Evolutionary conservation across 2,329 filamentous ascomycete genomes (phyloP).

Genomic region (Myriosclerotinia scirpicola): DNA sequence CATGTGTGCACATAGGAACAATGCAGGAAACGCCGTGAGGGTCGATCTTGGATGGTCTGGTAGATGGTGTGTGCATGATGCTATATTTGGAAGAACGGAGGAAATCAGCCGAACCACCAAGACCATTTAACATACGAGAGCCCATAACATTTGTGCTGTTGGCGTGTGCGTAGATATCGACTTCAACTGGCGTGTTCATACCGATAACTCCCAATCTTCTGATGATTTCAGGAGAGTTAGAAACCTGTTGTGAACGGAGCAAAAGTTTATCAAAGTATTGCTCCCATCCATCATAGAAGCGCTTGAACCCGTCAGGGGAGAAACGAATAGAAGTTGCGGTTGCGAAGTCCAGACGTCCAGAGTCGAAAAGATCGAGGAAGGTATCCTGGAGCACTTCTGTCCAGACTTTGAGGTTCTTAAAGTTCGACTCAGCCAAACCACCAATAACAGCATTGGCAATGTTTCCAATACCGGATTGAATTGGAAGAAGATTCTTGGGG

Average conservation of each 20-base stretch:
- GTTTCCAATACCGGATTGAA: slow-evolving; percentile 89
- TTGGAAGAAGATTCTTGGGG: slow-evolving; percentile 72
- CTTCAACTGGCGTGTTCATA: slow-evolving; percentile 94
- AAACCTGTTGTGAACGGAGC: slow-evolving; percentile 82
- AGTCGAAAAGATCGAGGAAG: slow-evolving; percentile 90
- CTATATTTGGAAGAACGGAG: slow-evolving; percentile 76
- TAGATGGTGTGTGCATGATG: slow-evolving; percentile 90
- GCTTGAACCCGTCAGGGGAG: slow-evolving; percentile 85
- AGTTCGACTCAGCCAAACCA: slow-evolving; percentile 76
- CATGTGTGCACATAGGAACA: slow-evolving; percentile 90
- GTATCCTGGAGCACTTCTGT: slow-evolving; percentile 82
- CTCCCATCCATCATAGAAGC: slow-evolving; percentile 87
- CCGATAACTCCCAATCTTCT: slow-evolving; percentile 82
- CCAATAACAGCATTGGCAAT: slow-evolving; percentile 91
- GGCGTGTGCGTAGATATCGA: slow-evolving; percentile 92
- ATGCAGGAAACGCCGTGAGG: slow-evolving; percentile 81
- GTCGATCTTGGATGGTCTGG: slow-evolving; percentile 78
- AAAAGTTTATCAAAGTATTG: slow-evolving; percentile 78
- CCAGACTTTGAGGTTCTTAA: slow-evolving; percentile 88
- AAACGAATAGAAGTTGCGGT: slow-evolving; percentile 89
- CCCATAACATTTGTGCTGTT: slow-evolving; percentile 91
- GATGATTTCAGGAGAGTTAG: slow-evolving; percentile 89
- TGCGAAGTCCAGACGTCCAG: slow-evolving; percentile 82
- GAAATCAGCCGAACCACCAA: slow-evolving; percentile 82
- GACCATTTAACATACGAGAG: slow-evolving; percentile 81